Evolutionary conservation across 2,329 filamentous ascomycete species (phyloP), one percentile per base, ranked within the genome.

Genomic region (Ustilaginoidea virens): DNA sequence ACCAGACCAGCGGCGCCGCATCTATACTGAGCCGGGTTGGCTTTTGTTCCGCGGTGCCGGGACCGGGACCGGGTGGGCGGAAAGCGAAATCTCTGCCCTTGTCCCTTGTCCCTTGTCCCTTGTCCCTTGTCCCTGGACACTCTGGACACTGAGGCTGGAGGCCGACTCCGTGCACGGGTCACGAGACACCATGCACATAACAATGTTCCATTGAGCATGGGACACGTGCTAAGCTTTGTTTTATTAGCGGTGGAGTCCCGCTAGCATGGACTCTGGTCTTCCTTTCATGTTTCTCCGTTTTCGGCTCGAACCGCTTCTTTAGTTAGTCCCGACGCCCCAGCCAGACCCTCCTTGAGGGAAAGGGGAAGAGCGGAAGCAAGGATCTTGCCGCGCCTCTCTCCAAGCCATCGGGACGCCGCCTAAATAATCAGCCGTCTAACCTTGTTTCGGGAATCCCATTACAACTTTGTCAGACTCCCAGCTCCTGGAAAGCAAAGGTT

Each of bases 241-340:
- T n/a, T n/a, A n/a, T n/a, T n/a, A n/a, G n/a, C n/a, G 24, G 42
- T 43, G 42, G 41, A 39, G 33, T 24, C 17, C 18, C 25, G n/a
- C 22, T 20, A 30, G 27, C 13, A 16, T 24, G 17, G 6, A 15
- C n/a, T n/a, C n/a, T n/a, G n/a, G n/a, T n/a, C n/a, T n/a, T n/a
- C n/a, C n/a, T n/a, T n/a, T n/a, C n/a, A n/a, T n/a, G n/a, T 9
- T 31, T 19, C 23, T 29, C 45, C 49, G 46, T 44, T 44, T 40
- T 49, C 49, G 49, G 49, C 45, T 52, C 49, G 49, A 49, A 48
- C 46, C 49, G 49, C 46, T 45, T 45, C 42, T 44, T 44, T 42
- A 42, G 44, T 36, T 36, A n/a, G 7, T 25, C 7, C 33, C 35
- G 30, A 24, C 27, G 26, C 31, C 30, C 32, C 34, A 33, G 28